Conservation (phyloP, 1,139 yeast species). For the Pichia terricola region DNA sequence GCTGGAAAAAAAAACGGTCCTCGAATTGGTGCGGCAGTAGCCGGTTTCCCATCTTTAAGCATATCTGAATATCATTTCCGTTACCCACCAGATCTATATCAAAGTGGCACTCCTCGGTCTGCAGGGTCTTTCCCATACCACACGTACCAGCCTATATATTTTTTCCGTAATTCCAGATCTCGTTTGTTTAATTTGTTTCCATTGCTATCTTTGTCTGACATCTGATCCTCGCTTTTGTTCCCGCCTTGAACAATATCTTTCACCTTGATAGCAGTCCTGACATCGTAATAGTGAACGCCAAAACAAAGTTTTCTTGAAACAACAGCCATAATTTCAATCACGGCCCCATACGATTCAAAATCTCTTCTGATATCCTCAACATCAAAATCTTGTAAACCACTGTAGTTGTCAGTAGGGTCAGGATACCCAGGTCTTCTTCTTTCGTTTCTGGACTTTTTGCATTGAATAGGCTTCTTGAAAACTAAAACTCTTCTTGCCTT, state of each 20-base stretch:
- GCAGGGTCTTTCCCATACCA: conserved; percentile 64
- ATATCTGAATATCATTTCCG: too few species aligned
- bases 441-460: conserved; percentile 10
- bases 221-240: not conserved
- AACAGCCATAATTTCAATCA: conserved; percentile 57
- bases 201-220: not conserved
- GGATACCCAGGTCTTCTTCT: conserved; percentile 19
- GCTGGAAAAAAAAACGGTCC: too few species aligned
- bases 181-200: not conserved
- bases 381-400: conserved; percentile 24
- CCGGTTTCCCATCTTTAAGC: too few species aligned
- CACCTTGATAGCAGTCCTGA: conserved; percentile 55
- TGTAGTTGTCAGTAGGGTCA: conserved; percentile 26
- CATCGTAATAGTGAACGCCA: conserved; percentile 53
- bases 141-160: conserved; percentile 51
- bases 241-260: conserved; percentile 31
- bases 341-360: conserved; percentile 47
- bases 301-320: conserved; percentile 58
- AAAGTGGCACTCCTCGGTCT: conserved; percentile 25
- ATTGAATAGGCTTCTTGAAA: conserved; percentile 21
- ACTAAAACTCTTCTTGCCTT: conserved; percentile 24
- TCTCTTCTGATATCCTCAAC: conserved; percentile 36
- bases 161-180: conserved; percentile 28
- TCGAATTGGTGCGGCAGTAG: too few species aligned
- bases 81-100: too few species aligned